Evolutionary conservation across 2,329 filamentous ascomycete species (phyloP).

Genomic region (Pseudogymnoascus sp.): DNA sequence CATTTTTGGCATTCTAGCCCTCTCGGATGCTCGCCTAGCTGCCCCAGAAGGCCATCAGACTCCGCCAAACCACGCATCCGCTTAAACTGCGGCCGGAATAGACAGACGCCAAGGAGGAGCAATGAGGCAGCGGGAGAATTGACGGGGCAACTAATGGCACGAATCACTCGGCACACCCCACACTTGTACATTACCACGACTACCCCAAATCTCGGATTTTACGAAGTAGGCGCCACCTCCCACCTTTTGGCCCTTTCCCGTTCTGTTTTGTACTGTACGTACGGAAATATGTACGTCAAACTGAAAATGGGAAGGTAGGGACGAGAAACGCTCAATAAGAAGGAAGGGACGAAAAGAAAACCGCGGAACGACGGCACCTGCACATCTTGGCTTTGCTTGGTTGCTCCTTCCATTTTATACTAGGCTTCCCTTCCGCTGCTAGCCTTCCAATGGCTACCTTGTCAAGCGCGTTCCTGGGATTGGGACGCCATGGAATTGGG

Average conservation of each 20-base stretch:
- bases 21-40: background rate
- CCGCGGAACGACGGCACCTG: background rate
- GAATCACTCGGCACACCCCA: background rate
- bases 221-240: background rate
- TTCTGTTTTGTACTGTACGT: background rate
- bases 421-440: background rate
- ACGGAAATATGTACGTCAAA: background rate
- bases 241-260: background rate
- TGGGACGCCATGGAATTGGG: background rate
- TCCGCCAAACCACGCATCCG: background rate
- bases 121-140: background rate
- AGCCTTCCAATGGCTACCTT: background rate
- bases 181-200: background rate
- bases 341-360: background rate
- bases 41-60: background rate
- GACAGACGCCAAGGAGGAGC: background rate
- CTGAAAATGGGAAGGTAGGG: background rate
- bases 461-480: background rate
- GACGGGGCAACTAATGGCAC: background rate
- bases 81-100: background rate
- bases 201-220: constrained; percentile 4
- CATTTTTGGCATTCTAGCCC: background rate
- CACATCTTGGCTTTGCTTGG: background rate
- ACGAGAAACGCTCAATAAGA: background rate
- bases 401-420: background rate